Evolutionary conservation across 2,329 filamentous ascomycete genomes (phyloP).

Genomic region (Pseudohalonectria lignicola): DNA sequence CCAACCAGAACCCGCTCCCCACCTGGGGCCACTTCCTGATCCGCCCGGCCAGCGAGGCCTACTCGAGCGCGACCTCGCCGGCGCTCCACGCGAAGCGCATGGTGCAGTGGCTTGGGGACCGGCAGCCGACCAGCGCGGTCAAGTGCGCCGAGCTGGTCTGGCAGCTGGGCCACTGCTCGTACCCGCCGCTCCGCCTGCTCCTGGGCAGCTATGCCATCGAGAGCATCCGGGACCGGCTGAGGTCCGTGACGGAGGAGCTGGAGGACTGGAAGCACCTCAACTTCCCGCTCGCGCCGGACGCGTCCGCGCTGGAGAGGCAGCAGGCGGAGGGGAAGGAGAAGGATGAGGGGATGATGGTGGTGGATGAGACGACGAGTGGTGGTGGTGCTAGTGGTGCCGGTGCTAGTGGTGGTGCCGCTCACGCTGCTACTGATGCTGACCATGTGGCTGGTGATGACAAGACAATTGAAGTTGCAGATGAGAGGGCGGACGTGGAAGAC

Average conservation of each 20-base stretch:
- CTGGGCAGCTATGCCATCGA: conserved; percentile 92
- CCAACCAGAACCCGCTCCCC: conserved; percentile 43
- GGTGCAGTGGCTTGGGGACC: conserved; percentile 87
- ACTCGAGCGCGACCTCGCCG: conserved; percentile 66
- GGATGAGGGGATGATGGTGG: conserved; percentile 12
- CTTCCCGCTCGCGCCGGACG: conserved; percentile 40
- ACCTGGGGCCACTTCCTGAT: conserved; percentile 90
- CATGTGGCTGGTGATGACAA: no score
- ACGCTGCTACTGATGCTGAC: no score
- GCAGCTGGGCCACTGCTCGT: conserved; percentile 91
- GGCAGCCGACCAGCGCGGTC: conserved; percentile 84
- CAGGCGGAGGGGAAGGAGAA: conserved; percentile 18
- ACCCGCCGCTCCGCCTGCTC: conserved; percentile 77
- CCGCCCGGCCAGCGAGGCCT: conserved; percentile 73
- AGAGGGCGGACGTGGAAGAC: conserved; percentile 9
- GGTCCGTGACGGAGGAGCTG: conserved; percentile 88
- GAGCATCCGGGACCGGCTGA: conserved; percentile 80
- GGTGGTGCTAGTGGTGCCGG: no score
- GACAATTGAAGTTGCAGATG: no score
- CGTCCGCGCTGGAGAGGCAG: conserved; percentile 4
- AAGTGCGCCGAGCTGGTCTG: conserved; percentile 90
- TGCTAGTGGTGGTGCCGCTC: no score
- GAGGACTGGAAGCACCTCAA: conserved; percentile 88
- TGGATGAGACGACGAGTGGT: no score
- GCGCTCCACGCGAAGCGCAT: conserved; percentile 83